A percentile compares a stretch with the other conserved stretches of the same genome.
Conservation (phyloP, 1,139 yeast species). For the Debaryomyces fabryi region DNA sequence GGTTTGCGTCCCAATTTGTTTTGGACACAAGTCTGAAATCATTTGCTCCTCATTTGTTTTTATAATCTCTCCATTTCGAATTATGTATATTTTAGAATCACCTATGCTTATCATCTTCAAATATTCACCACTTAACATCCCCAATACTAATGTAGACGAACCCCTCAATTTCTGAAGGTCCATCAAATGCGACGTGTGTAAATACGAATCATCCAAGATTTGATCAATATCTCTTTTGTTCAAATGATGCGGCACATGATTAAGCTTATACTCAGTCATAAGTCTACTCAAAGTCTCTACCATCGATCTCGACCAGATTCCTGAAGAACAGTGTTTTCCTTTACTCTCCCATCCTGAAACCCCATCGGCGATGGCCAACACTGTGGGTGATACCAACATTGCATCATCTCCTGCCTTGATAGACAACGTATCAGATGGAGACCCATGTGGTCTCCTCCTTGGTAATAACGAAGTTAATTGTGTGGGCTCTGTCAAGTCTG, state of each 20-base stretch:
- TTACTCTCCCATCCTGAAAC: conserved; percentile 62
- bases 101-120: conserved; percentile 57
- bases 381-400: conserved; percentile 58
- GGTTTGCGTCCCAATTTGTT: conserved; percentile 60
- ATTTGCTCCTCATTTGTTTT: conserved; percentile 52
- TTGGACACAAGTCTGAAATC: conserved; percentile 52
- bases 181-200: conserved; percentile 57
- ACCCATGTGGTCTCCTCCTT: conserved; percentile 54
- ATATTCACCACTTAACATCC: conserved; percentile 53
- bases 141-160: conserved; percentile 54
- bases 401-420: conserved; percentile 65
- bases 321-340: conserved; percentile 46
- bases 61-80: conserved; percentile 51
- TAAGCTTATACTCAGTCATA: conserved; percentile 48
- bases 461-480: conserved; percentile 51
- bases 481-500: conserved; percentile 55
- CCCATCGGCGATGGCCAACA: conserved; percentile 63
- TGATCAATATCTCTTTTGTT: conserved; percentile 48
- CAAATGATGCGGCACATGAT: conserved; percentile 47
- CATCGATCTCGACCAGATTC: conserved; percentile 60
- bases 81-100: conserved; percentile 53
- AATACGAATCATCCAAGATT: conserved; percentile 52
- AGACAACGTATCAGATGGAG: conserved; percentile 55
- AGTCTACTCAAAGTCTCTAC: conserved; percentile 54
- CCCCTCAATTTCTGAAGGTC: conserved; percentile 53